Percentiles rank a stretch among this genome's conserved stretches.
Conservation (phyloP, 352 stramenopile species). For the Phytophthora lateralis region DNA sequence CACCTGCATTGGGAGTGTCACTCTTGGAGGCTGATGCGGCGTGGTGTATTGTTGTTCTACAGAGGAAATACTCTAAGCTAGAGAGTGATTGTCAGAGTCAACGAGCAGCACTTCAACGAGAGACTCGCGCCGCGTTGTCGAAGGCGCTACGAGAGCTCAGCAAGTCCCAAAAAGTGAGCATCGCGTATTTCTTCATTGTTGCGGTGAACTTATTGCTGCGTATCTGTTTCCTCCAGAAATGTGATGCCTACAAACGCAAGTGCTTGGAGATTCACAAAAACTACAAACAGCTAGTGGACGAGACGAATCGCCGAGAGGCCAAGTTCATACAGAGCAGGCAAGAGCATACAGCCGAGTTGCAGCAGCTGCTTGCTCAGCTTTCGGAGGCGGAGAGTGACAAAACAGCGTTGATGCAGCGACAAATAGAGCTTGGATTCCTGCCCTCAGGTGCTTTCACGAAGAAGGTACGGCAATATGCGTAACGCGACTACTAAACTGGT, state of each 20-base stretch:
- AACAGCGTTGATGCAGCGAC: conserved; percentile 61
- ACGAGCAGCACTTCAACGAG: conserved; percentile 48
- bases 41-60: conserved; percentile 1
- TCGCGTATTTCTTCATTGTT: background rate
- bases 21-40: background rate
- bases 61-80: conserved; percentile 54
- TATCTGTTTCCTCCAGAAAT: conserved; percentile 48
- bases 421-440: conserved; percentile 46
- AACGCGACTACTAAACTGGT: conserved; percentile 2
- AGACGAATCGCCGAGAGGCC: conserved; percentile 48
- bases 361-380: conserved; percentile 70
- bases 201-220: background rate
- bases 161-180: conserved; percentile 67
- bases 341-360: conserved; percentile 60
- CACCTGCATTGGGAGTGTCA: background rate
- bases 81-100: conserved; percentile 49
- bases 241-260: conserved; percentile 83
- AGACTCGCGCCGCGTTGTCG: conserved; percentile 54
- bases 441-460: conserved; percentile 18
- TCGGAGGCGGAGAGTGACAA: conserved; percentile 73
- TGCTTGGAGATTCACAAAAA: conserved; percentile 81
- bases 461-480: conserved; percentile 19
- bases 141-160: conserved; percentile 68
- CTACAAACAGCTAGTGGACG: conserved; percentile 59
- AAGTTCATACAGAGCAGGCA: conserved; percentile 62